A percentile compares a stretch with the other conserved stretches of the same genome.
phyloP scores from a whole-genome alignment of 106 monocot genomes.

The Acorus calamus region DNA sequence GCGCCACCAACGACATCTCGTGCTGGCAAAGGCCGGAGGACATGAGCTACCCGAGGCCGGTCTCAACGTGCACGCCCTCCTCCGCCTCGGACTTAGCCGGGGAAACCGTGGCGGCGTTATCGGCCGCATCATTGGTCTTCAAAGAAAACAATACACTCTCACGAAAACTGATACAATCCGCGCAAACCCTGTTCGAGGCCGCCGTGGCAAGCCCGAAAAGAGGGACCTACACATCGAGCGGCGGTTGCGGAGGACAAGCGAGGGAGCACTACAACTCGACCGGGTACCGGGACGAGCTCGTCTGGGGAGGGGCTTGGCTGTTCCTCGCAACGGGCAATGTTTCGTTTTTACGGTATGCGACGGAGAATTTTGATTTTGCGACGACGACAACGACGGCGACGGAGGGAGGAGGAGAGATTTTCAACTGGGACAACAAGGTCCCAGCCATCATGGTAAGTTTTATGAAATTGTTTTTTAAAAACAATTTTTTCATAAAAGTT shows the following conservation, averaged over 20 bases:
- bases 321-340: constrained; percentile 30
- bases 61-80: constrained; percentile 6
- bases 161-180: too few species aligned
- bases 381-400: neutral
- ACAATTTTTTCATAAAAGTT: neutral
- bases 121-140: constrained; percentile 35
- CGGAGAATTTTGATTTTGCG: constrained; percentile 10
- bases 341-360: constrained; percentile 14
- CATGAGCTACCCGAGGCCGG: constrained; percentile 16
- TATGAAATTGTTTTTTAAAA: neutral
- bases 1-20: constrained; percentile 3
- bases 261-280: constrained; percentile 22
- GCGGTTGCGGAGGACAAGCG: constrained; percentile 16
- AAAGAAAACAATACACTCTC: constrained; percentile 9
- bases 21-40: constrained; percentile 49
- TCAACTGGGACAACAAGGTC: constrained; percentile 41
- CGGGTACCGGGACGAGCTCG: constrained; percentile 22
- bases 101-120: constrained; percentile 23
- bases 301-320: constrained; percentile 37
- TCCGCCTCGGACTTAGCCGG: constrained; percentile 28
- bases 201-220: too few species aligned
- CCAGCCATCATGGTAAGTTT: constrained; percentile 23
- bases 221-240: too few species aligned
- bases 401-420: constrained; percentile 15
- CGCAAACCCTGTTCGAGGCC: too few species aligned